Base-by-base conservation (phyloP, 306 rosid species). In the Calophaca sinica region DNA sequence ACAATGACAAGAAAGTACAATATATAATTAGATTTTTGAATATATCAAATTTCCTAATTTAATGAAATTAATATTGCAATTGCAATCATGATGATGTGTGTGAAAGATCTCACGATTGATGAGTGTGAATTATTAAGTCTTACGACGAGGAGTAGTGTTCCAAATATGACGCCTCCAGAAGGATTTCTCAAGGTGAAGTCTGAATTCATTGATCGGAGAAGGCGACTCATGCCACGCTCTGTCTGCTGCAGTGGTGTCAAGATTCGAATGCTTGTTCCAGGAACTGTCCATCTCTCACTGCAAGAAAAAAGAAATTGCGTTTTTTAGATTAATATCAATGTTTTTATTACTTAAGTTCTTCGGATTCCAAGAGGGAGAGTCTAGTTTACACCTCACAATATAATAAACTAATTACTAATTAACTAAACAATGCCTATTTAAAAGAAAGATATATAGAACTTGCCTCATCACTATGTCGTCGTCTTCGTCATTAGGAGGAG, bases 81-180 rank as follows among this genome's bases (percentile, higher is more conserved):
- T 20, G 26, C 26, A 20, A 20, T 20, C 26, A 20, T 20, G 26
- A 20, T 20, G 26, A n/a, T 20, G 26, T 20, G 26, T 20, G 0
- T 20, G n/a, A n/a, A n/a, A n/a, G n/a, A n/a, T 33, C 36, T 33
- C 36, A 33, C 2, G 4, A 4, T 4, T 2, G 36, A n/a, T 58
- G 20, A 51, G 67, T 3, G 6, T 10, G 0, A 58, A 46, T 38
- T 5, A 7, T 38, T 5, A 31, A 20, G 26, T 70, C 70, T 79
- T 79, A 81, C 84, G 7, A 75, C 5, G n/a, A 81, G 42, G 10
- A 81, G 69, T 5, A 42, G 6, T 0, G 46, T 46, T 15, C 74
- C 84, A 4, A 63, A 44, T 2, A 81, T 4, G 2, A 75, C 46
- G 0, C 81, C 81, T 0, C 26, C 31, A 7, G 26, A 15, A 10